Evolutionary conservation across 1,139 yeast genomes (phyloP).

Genomic region (Geotrichum reessii): DNA sequence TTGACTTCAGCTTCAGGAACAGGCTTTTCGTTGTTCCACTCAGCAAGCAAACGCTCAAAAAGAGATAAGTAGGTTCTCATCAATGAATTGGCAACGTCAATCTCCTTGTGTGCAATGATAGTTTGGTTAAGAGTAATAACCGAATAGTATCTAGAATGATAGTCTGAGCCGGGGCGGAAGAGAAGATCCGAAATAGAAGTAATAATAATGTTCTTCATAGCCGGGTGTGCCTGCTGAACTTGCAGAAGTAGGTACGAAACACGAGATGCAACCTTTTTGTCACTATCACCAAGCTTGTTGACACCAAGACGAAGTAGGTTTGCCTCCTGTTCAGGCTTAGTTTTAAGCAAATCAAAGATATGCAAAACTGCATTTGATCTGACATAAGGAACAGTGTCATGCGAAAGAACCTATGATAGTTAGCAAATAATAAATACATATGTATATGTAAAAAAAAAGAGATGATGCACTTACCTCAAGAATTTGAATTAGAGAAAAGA

Average conservation of each 20-base stretch:
- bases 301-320: constrained; percentile 83
- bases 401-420: constrained; percentile 44
- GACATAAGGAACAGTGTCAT: constrained; percentile 89
- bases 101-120: constrained; percentile 71
- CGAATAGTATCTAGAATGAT: constrained; percentile 84
- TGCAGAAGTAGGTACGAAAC: constrained; percentile 77
- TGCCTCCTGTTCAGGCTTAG: constrained; percentile 96
- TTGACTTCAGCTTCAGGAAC: constrained; percentile 28
- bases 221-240: constrained; percentile 89
- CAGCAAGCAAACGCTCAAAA: constrained; percentile 75
- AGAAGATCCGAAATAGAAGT: constrained; percentile 77
- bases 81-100: constrained; percentile 69
- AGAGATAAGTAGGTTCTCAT: constrained; percentile 80
- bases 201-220: constrained; percentile 78
- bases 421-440: constrained; percentile 1
- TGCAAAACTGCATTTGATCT: constrained; percentile 72
- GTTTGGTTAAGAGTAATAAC: constrained; percentile 88
- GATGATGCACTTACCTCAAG: constrained; percentile 46
- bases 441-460: constrained; percentile 32
- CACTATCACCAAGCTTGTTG: constrained; percentile 89
- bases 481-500: constrained; percentile 62
- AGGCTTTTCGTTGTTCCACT: constrained; percentile 51
- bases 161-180: constrained; percentile 70
- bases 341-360: constrained; percentile 69
- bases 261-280: constrained; percentile 84